Base-by-base conservation (phyloP, 306 rosid species). In the Calophaca sinica region DNA sequence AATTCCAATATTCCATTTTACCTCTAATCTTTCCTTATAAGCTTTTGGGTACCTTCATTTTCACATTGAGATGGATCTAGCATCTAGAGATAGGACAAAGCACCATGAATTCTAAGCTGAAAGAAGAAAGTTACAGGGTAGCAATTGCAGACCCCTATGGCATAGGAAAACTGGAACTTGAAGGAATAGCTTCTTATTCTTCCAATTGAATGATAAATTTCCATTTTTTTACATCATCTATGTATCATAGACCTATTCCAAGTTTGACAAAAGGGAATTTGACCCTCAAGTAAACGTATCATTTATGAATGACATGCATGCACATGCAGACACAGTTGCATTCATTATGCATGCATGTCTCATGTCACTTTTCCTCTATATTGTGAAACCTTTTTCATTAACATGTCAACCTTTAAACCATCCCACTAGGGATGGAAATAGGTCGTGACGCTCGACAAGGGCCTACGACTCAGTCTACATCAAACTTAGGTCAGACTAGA, bases 161-260 rank as follows among this genome's bases (percentile, higher is more conserved):
- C 79, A 74, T 76, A 78, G 77, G 41, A 39, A 80, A 74, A 36
- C 44, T 46, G 59, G 38, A 77, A 77, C 68, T 74, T 61, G 63
- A 12, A 70, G 52, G 62, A 64, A 6, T 61, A 67, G 76, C 83
- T 68, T 84, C 70, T 74, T 70, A 62, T 75, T 76, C 75, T 81
- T 53, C 62, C n/a, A 75, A 28, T 35, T 54, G 72, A 74, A 68
- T 68, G 72, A 62, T n/a, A 70, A 62, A 4, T 58, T 84, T 72
- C 81, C 64, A 49, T 20, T 48, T 84, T 76, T 68, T 42, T 44
- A 51, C 42, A 76, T 10, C 39, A 53, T 52, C 6, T 68, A 68
- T 44, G 35, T 53, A 29, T 64, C n/a, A 36, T 67, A 75, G 66
- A 41, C 62, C 14, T 78, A 42, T 55, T 60, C 75, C 80, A 70